Evolutionary conservation across 352 stramenopile species (phyloP).

Genomic region (Phytophthora pluvialis): DNA sequence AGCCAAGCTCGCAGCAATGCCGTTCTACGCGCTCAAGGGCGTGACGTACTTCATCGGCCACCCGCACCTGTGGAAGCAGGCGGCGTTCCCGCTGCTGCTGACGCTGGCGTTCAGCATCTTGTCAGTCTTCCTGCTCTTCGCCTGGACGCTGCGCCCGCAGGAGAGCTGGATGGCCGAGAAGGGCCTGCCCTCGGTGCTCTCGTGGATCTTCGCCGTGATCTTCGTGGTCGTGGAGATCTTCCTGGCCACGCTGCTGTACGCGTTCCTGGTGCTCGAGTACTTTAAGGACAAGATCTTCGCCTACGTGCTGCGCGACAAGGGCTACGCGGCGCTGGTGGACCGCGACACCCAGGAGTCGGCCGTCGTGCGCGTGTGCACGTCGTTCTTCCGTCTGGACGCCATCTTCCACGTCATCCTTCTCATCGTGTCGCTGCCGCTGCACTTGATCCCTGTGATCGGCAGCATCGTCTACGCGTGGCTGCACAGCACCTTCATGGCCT

Average conservation of each 20-base stretch:
- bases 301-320: conserved; percentile 49
- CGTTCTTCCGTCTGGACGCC: conserved; percentile 54
- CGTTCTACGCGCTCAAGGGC: conserved; percentile 51
- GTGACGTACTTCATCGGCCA: conserved; percentile 56
- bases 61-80: conserved; percentile 53
- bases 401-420: conserved; percentile 53
- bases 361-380: conserved; percentile 43
- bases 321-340: conserved; percentile 40
- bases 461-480: conserved; percentile 63
- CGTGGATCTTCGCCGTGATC: conserved; percentile 59
- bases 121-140: conserved; percentile 57
- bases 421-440: conserved; percentile 59
- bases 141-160: conserved; percentile 47
- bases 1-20: conserved; percentile 20
- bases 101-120: conserved; percentile 53
- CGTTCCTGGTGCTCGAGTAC: conserved; percentile 51
- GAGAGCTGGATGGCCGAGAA: conserved; percentile 43
- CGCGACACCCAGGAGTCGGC: conserved; percentile 41
- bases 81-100: conserved; percentile 56
- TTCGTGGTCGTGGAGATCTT: conserved; percentile 67
- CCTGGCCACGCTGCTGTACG: conserved; percentile 55
- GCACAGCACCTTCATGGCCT: conserved; percentile 59
- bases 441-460: conserved; percentile 63
- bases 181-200: conserved; percentile 42
- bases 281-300: conserved; percentile 69